Base-by-base conservation (phyloP, 306 rosid genomes). In the Gleditsia sinensis region DNA sequence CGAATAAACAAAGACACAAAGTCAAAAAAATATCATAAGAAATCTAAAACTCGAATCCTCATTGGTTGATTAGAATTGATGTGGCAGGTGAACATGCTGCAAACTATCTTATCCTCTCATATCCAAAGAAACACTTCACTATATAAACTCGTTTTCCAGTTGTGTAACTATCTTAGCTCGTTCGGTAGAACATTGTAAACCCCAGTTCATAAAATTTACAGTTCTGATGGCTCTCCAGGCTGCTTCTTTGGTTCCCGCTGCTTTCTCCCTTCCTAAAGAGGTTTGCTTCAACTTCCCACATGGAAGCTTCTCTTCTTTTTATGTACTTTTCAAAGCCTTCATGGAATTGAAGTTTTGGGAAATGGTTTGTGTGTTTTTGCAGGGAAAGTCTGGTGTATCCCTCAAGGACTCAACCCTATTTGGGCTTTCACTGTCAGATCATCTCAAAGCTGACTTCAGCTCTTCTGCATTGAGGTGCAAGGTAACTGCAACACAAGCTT, bases 351-450 rank as follows among this genome's bases (percentile, higher is more conserved):
- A 57, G 10, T 32, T 72, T 45, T 37, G 69, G 33, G 23, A 54
- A 27, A 75, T 81, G 57, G 0, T 19, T 53, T 19, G 40, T 59
- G 69, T 75, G 51, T 67, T 72, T 85, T 72, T 85, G 72, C 87
- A 95, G 99, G 93, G 92, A 19, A 95, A 90, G 72, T 39, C 58
- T 17, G 21, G 87, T 79, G 84, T 78, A 0, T 91, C 82, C 74
- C 81, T 86, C 43, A 94, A 81, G 88, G 97, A 94, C 21, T 88
- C 98, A 5, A 75, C 86, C 14, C 68, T 95, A 3, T 92, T 95
- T 70, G 99, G 99, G 49, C 83, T 87, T 70, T 77, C 96, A 40
- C 76, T 95, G 54, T 76, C 96, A n/a, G 96, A 90, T 33, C 74
- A 89, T 62, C 63, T 78, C 82, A 94, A 81, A 82, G 81, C 88